Evolutionary conservation across 306 rosid genomes (phyloP), one percentile per base, ranked within the genome.

Genomic region (Delonix regia): DNA sequence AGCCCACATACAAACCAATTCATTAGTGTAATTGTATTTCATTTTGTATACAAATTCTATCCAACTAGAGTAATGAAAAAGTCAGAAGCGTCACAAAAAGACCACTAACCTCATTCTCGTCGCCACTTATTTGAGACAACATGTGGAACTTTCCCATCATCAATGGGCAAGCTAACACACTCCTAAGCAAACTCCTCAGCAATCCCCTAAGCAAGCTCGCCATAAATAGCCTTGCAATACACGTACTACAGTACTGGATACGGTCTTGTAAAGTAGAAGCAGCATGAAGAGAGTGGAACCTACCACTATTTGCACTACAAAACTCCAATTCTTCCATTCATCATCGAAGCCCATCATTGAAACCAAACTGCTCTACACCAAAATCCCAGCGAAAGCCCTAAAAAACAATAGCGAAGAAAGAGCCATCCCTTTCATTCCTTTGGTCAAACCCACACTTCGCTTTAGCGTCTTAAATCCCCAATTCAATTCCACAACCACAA

Each of bases 101-200:
- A 5, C 11, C 18, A 76, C 85, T 77, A 38, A 80, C 83, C 87
- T 77, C 34, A 9, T 19, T 4, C 48, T 41, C 45, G 44, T 28
- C 18, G 34, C 61, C 71, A 73, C 42, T 49, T 25, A 47, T 73
- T 86, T 13, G 90, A 87, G 53, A 87, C 88, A 21, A 84, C 19
- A 78, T 79, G 90, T 18, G 90, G 88, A 36, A 87, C 67, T 34
- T 87, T 87, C 11, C 48, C 88, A 42, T 80, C 81, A 74, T 82
- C 88, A 57, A 87, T 79, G 12, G 88, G 88, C 79, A 87, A 45
- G 82, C 83, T 57, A 36, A 84, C 85, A 51, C 80, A 84, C 86
- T 87, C 86, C 59, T 77, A 84, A 34, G 69, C 82, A 45, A 84
- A 80, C 74, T 92, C 97, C 70, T 84, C 86, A 0, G 83, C 97